Conservation (phyloP, 805 yeast genomes). For the Candida manassasensis region DNA sequence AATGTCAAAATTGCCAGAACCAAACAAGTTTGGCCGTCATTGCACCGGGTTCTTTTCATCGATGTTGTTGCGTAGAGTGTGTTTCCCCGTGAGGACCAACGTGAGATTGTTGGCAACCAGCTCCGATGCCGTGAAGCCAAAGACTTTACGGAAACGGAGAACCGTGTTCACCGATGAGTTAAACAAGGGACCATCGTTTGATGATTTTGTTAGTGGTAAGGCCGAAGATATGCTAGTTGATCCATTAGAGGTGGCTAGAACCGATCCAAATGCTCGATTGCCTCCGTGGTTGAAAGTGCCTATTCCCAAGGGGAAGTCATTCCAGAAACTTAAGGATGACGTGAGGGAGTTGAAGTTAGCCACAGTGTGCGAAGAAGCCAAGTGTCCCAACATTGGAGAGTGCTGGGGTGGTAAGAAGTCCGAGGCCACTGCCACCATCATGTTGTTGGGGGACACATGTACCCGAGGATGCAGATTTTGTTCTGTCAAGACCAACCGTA, state of each 20-base stretch:
- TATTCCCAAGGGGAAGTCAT: conserved; percentile 91
- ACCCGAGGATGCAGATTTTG: conserved; percentile 99
- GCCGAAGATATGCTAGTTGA: conserved; percentile 67
- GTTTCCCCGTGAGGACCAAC: neutral
- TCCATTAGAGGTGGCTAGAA: conserved; percentile 72
- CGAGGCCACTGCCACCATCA: conserved; percentile 94
- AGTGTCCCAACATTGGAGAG: conserved; percentile 99
- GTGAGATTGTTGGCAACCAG: conserved; percentile 13
- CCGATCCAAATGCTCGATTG: conserved; percentile 63
- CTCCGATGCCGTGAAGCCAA: conserved; percentile 1
- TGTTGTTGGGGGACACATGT: conserved; percentile 98
- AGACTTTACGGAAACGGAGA: conserved; percentile 38
- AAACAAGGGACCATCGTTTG: conserved; percentile 87
- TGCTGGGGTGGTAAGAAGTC: conserved; percentile 98
- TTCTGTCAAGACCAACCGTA: conserved; percentile 88
- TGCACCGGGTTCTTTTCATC: too few species aligned
- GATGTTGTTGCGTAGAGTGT: neutral
- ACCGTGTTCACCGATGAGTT: conserved; percentile 66
- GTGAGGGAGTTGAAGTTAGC: conserved; percentile 83
- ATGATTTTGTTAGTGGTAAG: conserved; percentile 79
- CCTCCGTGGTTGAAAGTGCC: conserved; percentile 95
- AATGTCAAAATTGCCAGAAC: too few species aligned
- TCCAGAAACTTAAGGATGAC: conserved; percentile 75
- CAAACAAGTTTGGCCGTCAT: too few species aligned
- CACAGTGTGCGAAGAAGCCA: conserved; percentile 97